Conservation (phyloP, 768 basidiomycete species). For the Suillus subalutaceus region DNA sequence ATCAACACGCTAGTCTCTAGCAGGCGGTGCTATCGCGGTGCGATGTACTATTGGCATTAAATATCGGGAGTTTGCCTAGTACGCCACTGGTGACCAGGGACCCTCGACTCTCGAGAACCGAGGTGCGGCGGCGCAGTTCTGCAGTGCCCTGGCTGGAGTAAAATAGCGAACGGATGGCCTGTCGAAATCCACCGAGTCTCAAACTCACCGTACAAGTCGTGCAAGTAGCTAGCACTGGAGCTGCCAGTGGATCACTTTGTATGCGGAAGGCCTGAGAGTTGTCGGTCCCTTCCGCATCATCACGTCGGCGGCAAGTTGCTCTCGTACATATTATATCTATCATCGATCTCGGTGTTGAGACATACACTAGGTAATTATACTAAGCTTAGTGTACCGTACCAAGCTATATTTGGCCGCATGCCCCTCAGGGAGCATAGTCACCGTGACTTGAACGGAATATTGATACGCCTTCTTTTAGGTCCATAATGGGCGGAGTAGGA, state of each 20-base stretch:
- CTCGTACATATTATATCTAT: background rate
- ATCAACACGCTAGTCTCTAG: background rate
- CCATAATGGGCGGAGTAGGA: conserved; percentile 11
- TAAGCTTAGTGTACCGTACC: background rate
- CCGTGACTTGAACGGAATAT: background rate
- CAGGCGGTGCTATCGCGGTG: background rate
- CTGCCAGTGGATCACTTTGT: background rate
- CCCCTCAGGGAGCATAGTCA: background rate
- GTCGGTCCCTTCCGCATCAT: background rate
- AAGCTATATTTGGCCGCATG: background rate
- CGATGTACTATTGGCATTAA: background rate
- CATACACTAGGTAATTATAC: background rate
- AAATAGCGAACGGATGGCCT: background rate
- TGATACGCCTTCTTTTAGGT: conserved; percentile 8
- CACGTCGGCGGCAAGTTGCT: background rate
- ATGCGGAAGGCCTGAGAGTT: background rate
- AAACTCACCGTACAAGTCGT: background rate
- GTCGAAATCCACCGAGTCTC: background rate
- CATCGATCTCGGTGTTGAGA: background rate
- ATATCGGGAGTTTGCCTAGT: background rate
- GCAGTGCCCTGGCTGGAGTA: background rate
- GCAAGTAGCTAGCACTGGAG: background rate
- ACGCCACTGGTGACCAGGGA: background rate
- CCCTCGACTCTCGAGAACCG: background rate
- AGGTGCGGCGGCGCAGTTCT: background rate